Conservation (phyloP, 2,329 filamentous ascomycete genomes). For the Calonectria fujianensis region DNA sequence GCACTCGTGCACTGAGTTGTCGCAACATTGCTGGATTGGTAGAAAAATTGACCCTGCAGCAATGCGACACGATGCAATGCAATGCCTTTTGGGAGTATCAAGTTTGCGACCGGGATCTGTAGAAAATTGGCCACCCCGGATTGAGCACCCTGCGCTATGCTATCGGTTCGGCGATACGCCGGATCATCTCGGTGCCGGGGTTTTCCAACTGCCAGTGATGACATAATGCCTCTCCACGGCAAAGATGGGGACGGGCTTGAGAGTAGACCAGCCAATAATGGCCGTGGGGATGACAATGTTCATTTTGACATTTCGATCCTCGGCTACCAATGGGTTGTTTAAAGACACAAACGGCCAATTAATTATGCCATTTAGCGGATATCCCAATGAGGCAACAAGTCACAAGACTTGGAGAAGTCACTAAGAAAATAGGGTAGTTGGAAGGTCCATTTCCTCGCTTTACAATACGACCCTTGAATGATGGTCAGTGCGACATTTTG, state of each 20-base stretch:
- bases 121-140: slow-evolving; percentile 52
- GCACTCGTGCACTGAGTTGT: slow-evolving; percentile 59
- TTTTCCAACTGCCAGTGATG: slow-evolving; percentile 28
- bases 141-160: slow-evolving; percentile 41
- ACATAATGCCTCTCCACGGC: slow-evolving; percentile 47
- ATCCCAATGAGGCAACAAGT: neutral
- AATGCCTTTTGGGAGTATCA: slow-evolving; percentile 15
- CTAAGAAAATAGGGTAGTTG: too few relatives aligned
- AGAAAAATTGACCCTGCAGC: slow-evolving; percentile 33
- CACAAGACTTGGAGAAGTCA: neutral
- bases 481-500: neutral
- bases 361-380: neutral
- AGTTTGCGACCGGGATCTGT: slow-evolving; percentile 51
- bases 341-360: neutral
- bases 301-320: neutral
- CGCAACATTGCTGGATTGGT: slow-evolving; percentile 58
- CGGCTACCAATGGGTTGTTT: neutral
- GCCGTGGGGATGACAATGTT: neutral
- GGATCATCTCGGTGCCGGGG: slow-evolving; percentile 56
- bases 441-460: too few relatives aligned
- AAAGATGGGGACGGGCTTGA: neutral
- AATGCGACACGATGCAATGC: slow-evolving; percentile 42
- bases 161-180: slow-evolving; percentile 55
- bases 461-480: neutral
- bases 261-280: slow-evolving; percentile 2